Percentiles rank a stretch among this genome's conserved stretches.
Conservation (phyloP, 2,329 filamentous ascomycete genomes). For the Sphaerostilbella broomeana region DNA sequence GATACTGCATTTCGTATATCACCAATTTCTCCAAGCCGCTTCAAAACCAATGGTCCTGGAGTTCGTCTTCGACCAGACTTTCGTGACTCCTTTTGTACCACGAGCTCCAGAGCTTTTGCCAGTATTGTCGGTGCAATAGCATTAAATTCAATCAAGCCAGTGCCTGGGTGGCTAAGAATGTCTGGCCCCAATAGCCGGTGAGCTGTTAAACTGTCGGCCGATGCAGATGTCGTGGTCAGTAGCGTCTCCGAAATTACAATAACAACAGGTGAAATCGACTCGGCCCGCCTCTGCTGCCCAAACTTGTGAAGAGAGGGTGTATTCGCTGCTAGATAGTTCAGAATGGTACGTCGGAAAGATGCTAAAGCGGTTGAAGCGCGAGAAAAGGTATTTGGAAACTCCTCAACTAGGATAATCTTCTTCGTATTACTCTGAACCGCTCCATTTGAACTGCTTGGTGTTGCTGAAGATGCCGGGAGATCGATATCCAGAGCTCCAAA, state of each 20-base stretch:
- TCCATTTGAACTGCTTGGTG: conserved; percentile 17
- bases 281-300: conserved; percentile 34
- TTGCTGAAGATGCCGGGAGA: conserved; percentile 21
- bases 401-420: conserved; percentile 68
- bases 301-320: conserved; percentile 49
- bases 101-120: conserved; percentile 71
- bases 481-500: conserved; percentile 63
- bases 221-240: conserved; percentile 75
- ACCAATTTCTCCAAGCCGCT: conserved; percentile 74
- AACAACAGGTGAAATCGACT: conserved; percentile 64
- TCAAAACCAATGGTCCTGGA: conserved; percentile 72
- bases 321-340: conserved; percentile 66
- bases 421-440: conserved; percentile 19
- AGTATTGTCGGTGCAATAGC: conserved; percentile 81
- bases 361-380: conserved; percentile 57
- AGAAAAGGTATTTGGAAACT: conserved; percentile 72
- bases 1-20: conserved; percentile 92
- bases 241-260: conserved; percentile 90
- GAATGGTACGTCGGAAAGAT: conserved; percentile 67
- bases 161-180: conserved; percentile 72
- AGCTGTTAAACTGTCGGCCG: conserved; percentile 86
- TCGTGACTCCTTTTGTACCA: conserved; percentile 79
- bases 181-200: conserved; percentile 84
- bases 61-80: conserved; percentile 68
- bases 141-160: conserved; percentile 85